Conservation (phyloP, 164 flowering plant genomes). For the Tinospora cordifolia region DNA sequence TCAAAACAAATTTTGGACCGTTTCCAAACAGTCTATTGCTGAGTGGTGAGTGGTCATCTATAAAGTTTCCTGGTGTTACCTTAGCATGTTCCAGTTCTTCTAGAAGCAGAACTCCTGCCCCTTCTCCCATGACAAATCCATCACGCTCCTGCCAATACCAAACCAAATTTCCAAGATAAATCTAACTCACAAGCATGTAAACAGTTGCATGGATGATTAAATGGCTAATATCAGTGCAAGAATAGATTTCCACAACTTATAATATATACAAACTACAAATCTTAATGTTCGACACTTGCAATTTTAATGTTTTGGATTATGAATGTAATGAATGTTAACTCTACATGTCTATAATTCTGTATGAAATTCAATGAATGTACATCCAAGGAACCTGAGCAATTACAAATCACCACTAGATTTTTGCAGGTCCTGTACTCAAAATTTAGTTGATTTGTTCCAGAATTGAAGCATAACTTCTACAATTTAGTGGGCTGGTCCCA, state of each 20-base stretch:
- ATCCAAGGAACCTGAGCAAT: background rate
- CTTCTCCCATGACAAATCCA: conserved; percentile 98
- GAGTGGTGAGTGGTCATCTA: background rate
- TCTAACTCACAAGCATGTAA: too few species aligned
- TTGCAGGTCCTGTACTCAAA: background rate
- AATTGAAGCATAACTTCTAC: background rate
- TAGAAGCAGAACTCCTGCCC: conserved; percentile 82
- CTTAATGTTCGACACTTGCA: too few species aligned
- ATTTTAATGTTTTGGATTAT: too few species aligned
- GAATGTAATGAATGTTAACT: background rate
- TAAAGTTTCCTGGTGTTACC: conserved; percentile 31
- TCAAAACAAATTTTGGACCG: too few species aligned
- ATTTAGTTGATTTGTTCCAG: background rate
- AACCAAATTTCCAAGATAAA: background rate
- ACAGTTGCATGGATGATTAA: too few species aligned
- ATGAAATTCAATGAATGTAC: background rate
- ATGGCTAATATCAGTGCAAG: too few species aligned
- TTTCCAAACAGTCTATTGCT: too few species aligned
- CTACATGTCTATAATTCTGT: background rate
- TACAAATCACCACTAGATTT: background rate
- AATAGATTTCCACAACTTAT: too few species aligned
- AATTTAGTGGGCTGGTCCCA: background rate
- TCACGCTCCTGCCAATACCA: conserved; percentile 61
- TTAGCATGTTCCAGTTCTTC: conserved; percentile 94
- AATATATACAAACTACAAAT: too few species aligned